phyloP scores from a whole-genome alignment of 371 early-diverging fungal genomes.

The Zancudomyces culisetae region DNA sequence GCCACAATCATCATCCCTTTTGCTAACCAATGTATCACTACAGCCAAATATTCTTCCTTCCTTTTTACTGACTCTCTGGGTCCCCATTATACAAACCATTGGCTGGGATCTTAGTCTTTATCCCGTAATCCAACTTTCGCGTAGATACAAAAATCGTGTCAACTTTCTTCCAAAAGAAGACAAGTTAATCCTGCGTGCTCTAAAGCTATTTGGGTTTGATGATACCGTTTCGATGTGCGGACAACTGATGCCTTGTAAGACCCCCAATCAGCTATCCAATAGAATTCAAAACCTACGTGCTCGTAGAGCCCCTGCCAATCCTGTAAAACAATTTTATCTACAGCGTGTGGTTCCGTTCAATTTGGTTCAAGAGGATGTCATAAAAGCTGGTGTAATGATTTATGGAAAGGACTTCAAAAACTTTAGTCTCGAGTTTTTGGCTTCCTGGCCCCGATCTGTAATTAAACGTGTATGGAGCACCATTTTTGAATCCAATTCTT shows the following conservation, averaged over 20 bases:
- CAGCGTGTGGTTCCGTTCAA: slow-evolving; percentile 22
- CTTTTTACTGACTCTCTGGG: slow-evolving; percentile 6
- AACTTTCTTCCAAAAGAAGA: slow-evolving; percentile 19
- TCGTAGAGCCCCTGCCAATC: slow-evolving; percentile 14
- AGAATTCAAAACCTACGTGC: slow-evolving; percentile 24
- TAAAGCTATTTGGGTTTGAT: slow-evolving; percentile 25
- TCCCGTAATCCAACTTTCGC: slow-evolving; percentile 14
- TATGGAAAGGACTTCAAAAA: slow-evolving; percentile 23
- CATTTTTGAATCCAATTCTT: neutral
- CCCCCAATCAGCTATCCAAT: slow-evolving; percentile 22
- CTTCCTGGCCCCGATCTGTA: slow-evolving; percentile 20
- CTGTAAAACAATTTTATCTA: slow-evolving; percentile 24
- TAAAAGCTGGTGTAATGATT: slow-evolving; percentile 17
- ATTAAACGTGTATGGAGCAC: slow-evolving; percentile 18
- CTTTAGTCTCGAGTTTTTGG: slow-evolving; percentile 15
- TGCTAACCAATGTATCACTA: neutral
- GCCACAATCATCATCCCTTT: neutral
- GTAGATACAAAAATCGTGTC: slow-evolving; percentile 23
- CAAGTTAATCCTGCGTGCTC: slow-evolving; percentile 17
- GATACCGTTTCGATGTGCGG: slow-evolving; percentile 21
- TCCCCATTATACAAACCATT: slow-evolving; percentile 6
- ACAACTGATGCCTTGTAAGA: slow-evolving; percentile 25
- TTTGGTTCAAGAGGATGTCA: slow-evolving; percentile 24
- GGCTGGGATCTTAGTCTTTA: slow-evolving; percentile 12
- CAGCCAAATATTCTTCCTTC: neutral